Percentiles rank a stretch among this genome's conserved stretches.
Conservation (phyloP, 371 early-diverging fungal species). For the Mucor irregularis region DNA sequence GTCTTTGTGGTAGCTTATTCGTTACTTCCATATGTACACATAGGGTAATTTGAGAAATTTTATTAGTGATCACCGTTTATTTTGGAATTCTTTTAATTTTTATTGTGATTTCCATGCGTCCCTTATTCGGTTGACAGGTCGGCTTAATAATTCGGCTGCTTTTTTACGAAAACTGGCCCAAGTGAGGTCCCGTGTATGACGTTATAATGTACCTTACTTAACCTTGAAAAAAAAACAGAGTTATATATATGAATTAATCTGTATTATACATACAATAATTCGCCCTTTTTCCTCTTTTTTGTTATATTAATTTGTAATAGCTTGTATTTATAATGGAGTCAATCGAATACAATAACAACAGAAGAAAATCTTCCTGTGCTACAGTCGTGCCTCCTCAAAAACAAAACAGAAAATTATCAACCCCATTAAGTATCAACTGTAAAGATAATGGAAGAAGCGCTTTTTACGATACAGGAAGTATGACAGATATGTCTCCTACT, state of each 20-base stretch:
- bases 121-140: neutral
- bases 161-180: neutral
- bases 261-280: neutral
- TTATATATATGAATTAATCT: too few species aligned
- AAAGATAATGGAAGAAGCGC: neutral
- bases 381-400: conserved; percentile 5
- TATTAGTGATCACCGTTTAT: neutral
- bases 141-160: neutral
- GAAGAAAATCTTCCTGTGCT: conserved; percentile 6
- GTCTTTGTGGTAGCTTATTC: too few species aligned
- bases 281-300: neutral
- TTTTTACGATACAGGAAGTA: conserved; percentile 6
- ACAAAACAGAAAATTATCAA: neutral
- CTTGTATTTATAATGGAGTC: neutral
- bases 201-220: neutral
- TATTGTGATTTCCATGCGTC: neutral
- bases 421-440: neutral
- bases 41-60: too few species aligned
- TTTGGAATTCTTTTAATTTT: neutral
- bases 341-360: neutral
- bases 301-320: neutral
- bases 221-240: too few species aligned
- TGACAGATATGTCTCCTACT: neutral
- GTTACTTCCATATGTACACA: too few species aligned
- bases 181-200: conserved; percentile 6